Percentiles rank a stretch among this genome's conserved stretches.
These are phyloP conservation scores for Fusarium sp. DNA, from an alignment of 2,329 filamentous ascomycete species.

Conservation along the genomic window DNA sequence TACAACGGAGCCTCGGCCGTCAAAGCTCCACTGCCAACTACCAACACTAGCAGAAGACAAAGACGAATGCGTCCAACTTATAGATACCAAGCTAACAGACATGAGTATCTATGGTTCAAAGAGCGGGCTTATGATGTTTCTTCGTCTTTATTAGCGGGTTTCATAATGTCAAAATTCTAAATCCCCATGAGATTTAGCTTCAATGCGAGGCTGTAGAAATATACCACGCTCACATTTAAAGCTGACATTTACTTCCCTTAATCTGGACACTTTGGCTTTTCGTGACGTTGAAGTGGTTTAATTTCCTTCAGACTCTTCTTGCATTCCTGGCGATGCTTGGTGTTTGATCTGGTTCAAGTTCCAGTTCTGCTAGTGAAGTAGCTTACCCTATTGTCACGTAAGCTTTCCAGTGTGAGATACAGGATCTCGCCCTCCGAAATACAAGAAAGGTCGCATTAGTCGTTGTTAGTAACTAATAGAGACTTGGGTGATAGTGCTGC, in stretches of 20 bases:
- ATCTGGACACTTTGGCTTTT: neutral
- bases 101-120: neutral
- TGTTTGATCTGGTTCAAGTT: neutral
- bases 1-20: slow-evolving; percentile 21
- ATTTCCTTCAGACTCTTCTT: neutral
- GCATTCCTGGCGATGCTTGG: neutral
- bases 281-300: neutral
- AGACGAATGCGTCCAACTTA: slow-evolving; percentile 11
- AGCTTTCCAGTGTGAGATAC: neutral
- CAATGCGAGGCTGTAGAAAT: neutral
- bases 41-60: neutral
- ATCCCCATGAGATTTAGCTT: neutral
- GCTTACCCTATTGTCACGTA: neutral
- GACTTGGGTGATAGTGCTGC: accelerated
- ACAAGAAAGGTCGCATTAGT: neutral
- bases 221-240: neutral
- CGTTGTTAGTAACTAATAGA: neutral
- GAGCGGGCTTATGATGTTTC: neutral
- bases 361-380: neutral
- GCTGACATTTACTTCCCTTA: neutral
- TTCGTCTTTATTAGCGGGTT: neutral
- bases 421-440: neutral
- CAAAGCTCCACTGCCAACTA: slow-evolving; percentile 30
- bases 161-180: neutral
- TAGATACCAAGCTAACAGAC: neutral